phyloP scores from a whole-genome alignment of 768 basidiomycete genomes.

The Lactarius quietus region DNA sequence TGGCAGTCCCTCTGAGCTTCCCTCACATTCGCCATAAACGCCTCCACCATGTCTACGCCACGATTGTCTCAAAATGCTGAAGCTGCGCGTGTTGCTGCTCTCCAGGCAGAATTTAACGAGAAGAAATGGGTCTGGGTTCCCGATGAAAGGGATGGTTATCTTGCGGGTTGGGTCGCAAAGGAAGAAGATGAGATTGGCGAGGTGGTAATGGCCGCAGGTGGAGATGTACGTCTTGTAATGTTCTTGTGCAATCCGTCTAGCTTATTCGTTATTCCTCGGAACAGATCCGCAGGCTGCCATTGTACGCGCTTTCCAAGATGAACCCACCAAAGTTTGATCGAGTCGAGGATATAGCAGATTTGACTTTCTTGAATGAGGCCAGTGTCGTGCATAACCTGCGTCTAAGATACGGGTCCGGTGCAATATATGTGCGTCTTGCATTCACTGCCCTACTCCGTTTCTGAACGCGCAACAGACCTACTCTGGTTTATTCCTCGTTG shows the following conservation, averaged over 20 bases:
- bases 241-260: slow-evolving; percentile 31
- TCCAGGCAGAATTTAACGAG: slow-evolving; percentile 95
- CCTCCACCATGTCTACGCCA: slow-evolving; percentile 33
- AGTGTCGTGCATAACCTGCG: slow-evolving; percentile 98
- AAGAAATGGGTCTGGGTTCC: slow-evolving; percentile 99
- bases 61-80: slow-evolving; percentile 47
- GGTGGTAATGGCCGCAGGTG: slow-evolving; percentile 79
- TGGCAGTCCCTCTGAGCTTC: not conserved
- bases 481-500: slow-evolving; percentile 95
- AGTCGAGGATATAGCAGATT: slow-evolving; percentile 95
- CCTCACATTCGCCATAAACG: not conserved
- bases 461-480: slow-evolving; percentile 58
- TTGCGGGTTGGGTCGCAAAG: slow-evolving; percentile 89
- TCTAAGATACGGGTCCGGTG: slow-evolving; percentile 83
- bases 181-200: slow-evolving; percentile 83
- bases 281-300: slow-evolving; percentile 64
- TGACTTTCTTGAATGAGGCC: slow-evolving; percentile 97
- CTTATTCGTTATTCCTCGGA: slow-evolving; percentile 12
- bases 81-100: slow-evolving; percentile 78
- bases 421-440: slow-evolving; percentile 77
- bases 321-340: slow-evolving; percentile 98
- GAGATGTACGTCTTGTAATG: slow-evolving; percentile 55
- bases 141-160: slow-evolving; percentile 87
- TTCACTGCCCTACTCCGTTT: not conserved
- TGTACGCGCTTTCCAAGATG: slow-evolving; percentile 89